Evolutionary conservation across 1,284 basidiomycete genomes (phyloP).

Genomic region (Xanthoconium separans): DNA sequence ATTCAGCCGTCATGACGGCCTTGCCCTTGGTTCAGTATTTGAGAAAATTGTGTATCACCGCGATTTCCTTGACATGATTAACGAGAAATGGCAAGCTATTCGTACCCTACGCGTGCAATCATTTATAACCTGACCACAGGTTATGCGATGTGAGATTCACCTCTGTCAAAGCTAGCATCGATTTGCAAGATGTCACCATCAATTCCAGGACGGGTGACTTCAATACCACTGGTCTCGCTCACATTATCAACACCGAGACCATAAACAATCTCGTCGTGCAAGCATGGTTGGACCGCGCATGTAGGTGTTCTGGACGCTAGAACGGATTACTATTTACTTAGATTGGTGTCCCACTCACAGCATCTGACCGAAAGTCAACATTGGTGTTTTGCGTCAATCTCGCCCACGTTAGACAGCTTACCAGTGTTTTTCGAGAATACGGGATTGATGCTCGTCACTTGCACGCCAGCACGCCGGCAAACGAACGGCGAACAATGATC

Average conservation of each 20-base stretch:
- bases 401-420: constrained; percentile 79
- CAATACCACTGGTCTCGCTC: constrained; percentile 70
- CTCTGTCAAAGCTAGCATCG: constrained; percentile 70
- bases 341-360: constrained; percentile 1
- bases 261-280: constrained; percentile 78
- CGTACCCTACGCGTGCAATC: not conserved
- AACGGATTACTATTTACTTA: not conserved
- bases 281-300: constrained; percentile 80
- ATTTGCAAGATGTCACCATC: constrained; percentile 67
- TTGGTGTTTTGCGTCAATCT: constrained; percentile 91
- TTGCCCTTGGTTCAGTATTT: constrained; percentile 87
- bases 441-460: constrained; percentile 89
- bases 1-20: constrained; percentile 88
- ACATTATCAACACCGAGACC: constrained; percentile 75
- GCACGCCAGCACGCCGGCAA: constrained; percentile 67
- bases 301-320: constrained; percentile 38
- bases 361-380: constrained; percentile 76
- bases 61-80: constrained; percentile 93
- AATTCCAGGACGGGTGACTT: constrained; percentile 77
- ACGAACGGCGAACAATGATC: constrained; percentile 67
- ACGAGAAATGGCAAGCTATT: constrained; percentile 75
- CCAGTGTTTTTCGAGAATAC: constrained; percentile 67
- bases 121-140: constrained; percentile 44
- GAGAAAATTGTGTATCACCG: constrained; percentile 92
- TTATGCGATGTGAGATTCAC: constrained; percentile 84